A percentile compares a stretch with the other conserved stretches of the same genome.
Evolutionary conservation across 1,139 yeast genomes (phyloP).

Genomic region (Starmera stellimalicola): DNA sequence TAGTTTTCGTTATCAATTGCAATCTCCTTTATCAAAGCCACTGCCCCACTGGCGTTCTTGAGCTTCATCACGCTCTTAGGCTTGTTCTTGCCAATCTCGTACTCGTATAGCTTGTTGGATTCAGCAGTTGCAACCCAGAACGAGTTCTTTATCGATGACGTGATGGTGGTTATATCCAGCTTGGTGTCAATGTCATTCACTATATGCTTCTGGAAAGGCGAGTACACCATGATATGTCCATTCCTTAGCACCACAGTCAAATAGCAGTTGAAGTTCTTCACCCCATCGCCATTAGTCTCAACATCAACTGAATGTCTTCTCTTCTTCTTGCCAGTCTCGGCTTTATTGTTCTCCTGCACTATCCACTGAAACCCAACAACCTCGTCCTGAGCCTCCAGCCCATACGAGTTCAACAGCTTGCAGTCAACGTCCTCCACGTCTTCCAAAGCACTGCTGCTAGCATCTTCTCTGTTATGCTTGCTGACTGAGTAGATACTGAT

Average conservation of each 20-base stretch:
- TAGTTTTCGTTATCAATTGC: slow-evolving; percentile 3
- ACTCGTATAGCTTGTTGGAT: slow-evolving; percentile 16
- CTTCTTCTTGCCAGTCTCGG: slow-evolving; percentile 2
- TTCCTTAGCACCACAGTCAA: slow-evolving; percentile 30
- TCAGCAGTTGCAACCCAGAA: slow-evolving; percentile 19
- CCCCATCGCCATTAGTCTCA: slow-evolving; percentile 3
- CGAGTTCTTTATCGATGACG: slow-evolving; percentile 7
- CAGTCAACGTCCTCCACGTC: background rate
- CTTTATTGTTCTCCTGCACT: background rate
- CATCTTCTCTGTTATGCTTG: slow-evolving; percentile 4
- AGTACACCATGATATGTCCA: slow-evolving; percentile 32
- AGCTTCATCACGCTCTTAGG: slow-evolving; percentile 9
- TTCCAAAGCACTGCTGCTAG: no score
- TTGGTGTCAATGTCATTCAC: slow-evolving; percentile 27
- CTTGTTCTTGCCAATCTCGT: slow-evolving; percentile 16
- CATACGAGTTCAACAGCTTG: slow-evolving; percentile 8
- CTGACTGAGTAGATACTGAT: slow-evolving; percentile 11
- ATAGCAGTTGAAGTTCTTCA: slow-evolving; percentile 9
- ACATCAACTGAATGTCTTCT: slow-evolving; percentile 4
- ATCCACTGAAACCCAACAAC: slow-evolving; percentile 18
- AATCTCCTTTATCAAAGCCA: background rate
- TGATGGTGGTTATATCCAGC: slow-evolving; percentile 18
- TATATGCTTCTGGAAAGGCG: slow-evolving; percentile 31
- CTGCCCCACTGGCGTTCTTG: slow-evolving; percentile 2
- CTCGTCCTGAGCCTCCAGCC: slow-evolving; percentile 20